These are phyloP conservation scores for Dalbergia cultrata DNA, from an alignment of 306 rosid species.

Conservation along the genomic window DNA sequence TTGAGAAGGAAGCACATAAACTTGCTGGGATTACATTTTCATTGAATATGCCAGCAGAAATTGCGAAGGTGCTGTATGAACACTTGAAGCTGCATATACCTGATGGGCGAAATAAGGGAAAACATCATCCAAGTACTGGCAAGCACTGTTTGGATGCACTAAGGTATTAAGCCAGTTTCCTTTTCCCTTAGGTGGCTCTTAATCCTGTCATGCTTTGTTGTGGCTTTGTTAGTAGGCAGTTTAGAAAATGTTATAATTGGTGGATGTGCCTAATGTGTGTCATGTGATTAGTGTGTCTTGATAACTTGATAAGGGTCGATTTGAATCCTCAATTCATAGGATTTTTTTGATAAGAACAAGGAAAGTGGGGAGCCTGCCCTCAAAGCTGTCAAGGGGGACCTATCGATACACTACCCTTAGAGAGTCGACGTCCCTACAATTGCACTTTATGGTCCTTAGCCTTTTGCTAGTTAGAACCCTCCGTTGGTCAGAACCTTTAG, in stretches of 20 bases:
- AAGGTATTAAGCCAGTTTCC: slow-evolving; percentile 61
- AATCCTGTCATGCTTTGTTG: slow-evolving; percentile 30
- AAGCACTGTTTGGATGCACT: slow-evolving; percentile 90
- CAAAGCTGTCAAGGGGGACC: no score
- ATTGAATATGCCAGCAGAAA: slow-evolving; percentile 80
- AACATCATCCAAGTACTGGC: slow-evolving; percentile 90
- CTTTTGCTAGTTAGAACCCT: no score
- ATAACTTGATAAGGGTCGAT: no score
- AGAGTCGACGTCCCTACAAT: no score
- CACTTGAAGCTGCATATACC: slow-evolving; percentile 90
- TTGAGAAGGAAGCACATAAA: slow-evolving; percentile 91
- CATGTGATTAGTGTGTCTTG: no score
- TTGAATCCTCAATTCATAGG: no score
- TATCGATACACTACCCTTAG: no score
- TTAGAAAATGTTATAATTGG: neutral
- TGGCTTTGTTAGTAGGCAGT: slow-evolving; percentile 32
- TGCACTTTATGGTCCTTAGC: no score
- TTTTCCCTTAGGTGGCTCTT: slow-evolving; percentile 39
- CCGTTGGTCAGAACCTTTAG: no score
- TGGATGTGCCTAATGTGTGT: no score
- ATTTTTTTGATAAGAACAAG: no score
- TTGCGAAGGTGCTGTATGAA: slow-evolving; percentile 80
- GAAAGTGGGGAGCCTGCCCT: no score
- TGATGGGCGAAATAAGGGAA: slow-evolving; percentile 76
- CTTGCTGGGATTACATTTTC: slow-evolving; percentile 91